Evolutionary conservation across 495 filamentous ascomycete genomes (phyloP), one percentile per base, ranked within the genome.

Genomic region (Hypoxylon trugodes): DNA sequence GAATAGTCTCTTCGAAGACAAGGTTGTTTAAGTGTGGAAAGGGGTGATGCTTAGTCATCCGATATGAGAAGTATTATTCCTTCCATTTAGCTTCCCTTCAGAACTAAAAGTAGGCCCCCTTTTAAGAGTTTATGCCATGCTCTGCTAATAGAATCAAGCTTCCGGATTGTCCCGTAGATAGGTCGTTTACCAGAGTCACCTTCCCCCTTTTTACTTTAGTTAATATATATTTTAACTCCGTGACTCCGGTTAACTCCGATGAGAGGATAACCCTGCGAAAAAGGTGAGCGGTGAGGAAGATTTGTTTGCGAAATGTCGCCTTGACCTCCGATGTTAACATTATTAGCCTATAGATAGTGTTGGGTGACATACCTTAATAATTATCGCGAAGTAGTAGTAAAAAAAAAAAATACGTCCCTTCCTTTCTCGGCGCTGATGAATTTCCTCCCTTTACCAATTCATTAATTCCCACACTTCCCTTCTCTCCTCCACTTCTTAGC

Each of bases 271-370:
- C 24, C 13, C 13, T 4, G 12, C 19, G 36, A 26, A 6, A n/a
- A n/a, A 18, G 26, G 56, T 19, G 46, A 33, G 40, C 40, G 54
- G 54, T 48, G 42, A 48, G 33, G 4, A 19, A 15, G 45, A 24
- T 57, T 38, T n/a, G n/a, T n/a, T n/a, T n/a, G n/a, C n/a, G n/a
- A n/a, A n/a, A n/a, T n/a, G n/a, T n/a, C n/a, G n/a, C n/a, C n/a
- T n/a, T n/a, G n/a, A n/a, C n/a, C 32, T 26, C 53, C 15, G 30
- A 37, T 57, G 15, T 28, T 19, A 18, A 24, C 26, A 55, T 33
- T 7, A 55, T 43, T 55, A 48, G 45, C 45, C 45, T 48, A n/a
- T 48, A 48, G 45, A 48, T 48, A 32, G 33, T 32, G 45, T 48
- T 48, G 45, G 26, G 45, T 32, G 26, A 48, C n/a, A n/a, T n/a